Conservation (phyloP, 1,284 basidiomycete species). For the Ustilago esculenta region DNA sequence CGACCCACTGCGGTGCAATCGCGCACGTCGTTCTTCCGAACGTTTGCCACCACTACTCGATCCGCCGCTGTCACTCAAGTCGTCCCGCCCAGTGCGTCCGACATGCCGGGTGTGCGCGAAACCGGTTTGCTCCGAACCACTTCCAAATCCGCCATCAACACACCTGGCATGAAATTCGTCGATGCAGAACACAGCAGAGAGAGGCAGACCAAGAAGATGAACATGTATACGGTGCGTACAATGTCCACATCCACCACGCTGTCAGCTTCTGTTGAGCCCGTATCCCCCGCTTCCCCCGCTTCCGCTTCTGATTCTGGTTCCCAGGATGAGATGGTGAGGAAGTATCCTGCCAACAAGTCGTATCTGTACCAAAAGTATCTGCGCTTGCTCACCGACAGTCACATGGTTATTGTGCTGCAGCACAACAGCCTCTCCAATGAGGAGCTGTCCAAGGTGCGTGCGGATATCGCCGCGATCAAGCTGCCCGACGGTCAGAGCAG, state of each 20-base stretch:
- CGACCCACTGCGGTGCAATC: constrained; percentile 52
- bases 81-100: constrained; percentile 25
- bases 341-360: constrained; percentile 49
- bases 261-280: constrained; percentile 7
- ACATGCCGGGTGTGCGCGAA: constrained; percentile 38
- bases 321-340: constrained; percentile 10
- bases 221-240: constrained; percentile 64
- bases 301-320: constrained; percentile 15
- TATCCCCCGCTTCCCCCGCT: constrained; percentile 11
- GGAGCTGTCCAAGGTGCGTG: constrained; percentile 50
- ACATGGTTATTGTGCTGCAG: constrained; percentile 55
- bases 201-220: constrained; percentile 61
- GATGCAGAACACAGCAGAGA: constrained; percentile 50
- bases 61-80: constrained; percentile 35
- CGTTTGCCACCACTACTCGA: constrained; percentile 46
- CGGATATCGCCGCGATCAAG: constrained; percentile 49
- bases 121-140: constrained; percentile 48
- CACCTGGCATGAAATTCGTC: constrained; percentile 50
- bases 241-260: constrained; percentile 33
- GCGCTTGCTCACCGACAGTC: constrained; percentile 46
- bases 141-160: constrained; percentile 46
- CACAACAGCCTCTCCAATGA: constrained; percentile 58
- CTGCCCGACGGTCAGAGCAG: constrained; percentile 33
- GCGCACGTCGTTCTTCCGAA: constrained; percentile 40
- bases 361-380: constrained; percentile 57